These are phyloP conservation scores for Spirogloea muscicola DNA, from an alignment of 139 green algal species.

Conservation along the genomic window DNA sequence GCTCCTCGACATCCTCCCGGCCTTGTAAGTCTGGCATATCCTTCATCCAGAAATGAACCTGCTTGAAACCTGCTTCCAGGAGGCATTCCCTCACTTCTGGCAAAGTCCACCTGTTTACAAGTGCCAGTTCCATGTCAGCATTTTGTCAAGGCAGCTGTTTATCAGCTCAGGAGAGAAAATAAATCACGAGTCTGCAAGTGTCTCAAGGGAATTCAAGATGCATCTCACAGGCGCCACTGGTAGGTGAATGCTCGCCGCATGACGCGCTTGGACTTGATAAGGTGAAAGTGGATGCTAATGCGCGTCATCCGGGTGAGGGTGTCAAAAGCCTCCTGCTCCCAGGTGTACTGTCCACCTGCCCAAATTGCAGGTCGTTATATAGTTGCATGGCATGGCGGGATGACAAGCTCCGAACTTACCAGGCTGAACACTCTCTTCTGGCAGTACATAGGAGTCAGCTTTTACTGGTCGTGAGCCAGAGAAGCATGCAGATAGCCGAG, in stretches of 20 bases:
- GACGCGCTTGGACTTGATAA: constrained; percentile 1
- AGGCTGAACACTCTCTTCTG: too few relatives aligned
- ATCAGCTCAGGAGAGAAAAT: too few relatives aligned
- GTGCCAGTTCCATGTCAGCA: too few relatives aligned
- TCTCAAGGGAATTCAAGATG: too few relatives aligned
- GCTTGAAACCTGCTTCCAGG: constrained; percentile 12
- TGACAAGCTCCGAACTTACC: too few relatives aligned
- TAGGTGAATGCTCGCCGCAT: constrained; percentile 28
- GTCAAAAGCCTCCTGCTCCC: constrained; percentile 40
- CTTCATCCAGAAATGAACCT: constrained; percentile 32
- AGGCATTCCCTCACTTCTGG: constrained; percentile 31
- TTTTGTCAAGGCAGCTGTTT: too few relatives aligned
- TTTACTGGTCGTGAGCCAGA: background rate
- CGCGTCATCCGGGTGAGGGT: constrained; percentile 20
- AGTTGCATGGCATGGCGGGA: too few relatives aligned
- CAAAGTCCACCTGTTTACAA: constrained; percentile 45
- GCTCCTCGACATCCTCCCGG: constrained; percentile 22
- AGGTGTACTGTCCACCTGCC: constrained; percentile 34
- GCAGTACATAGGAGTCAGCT: too few relatives aligned
- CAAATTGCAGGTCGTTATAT: too few relatives aligned
- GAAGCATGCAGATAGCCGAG: background rate
- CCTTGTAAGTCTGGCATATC: constrained; percentile 29
- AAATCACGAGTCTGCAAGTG: too few relatives aligned
- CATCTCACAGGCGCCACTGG: constrained; percentile 34
- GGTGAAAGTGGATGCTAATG: constrained; percentile 30